Evolutionary conservation across 257 asterid genomes (phyloP), one percentile per base, ranked within the genome.

Genomic region (Plantago major): DNA sequence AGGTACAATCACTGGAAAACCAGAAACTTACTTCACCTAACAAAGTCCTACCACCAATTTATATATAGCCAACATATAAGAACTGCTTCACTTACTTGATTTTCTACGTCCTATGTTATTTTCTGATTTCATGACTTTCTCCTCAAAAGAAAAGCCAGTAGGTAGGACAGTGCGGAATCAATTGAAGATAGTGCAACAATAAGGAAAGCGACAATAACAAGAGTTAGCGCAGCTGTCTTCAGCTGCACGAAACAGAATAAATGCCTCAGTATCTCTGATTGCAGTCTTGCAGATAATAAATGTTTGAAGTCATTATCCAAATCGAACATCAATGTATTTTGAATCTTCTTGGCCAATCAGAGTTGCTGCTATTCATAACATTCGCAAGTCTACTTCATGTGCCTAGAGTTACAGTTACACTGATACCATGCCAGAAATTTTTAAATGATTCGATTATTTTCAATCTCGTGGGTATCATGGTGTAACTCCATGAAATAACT

Each of bases 161-260:
- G 53, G 67, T 65, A 91, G 46, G 91, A 84, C 58, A 91, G 68
- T 15, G 88, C 88, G 14, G 98, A 86, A 67, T 91, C 98, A 13
- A 91, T 89, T 0, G 96, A 78, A 11, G 90, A 66, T 58, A 91
- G 81, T 51, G 92, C 88, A 62, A 91, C 73, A 42, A 91, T 82
- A 16, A 91, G 88, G 80, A 84, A 30, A 12, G 85, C 98, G 57
- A 88, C 96, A 2, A 88, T 91, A 66, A 78, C 78, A 17, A 91
- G 98, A 47, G 96, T 89, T 74, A 91, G 73, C 30, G 77, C 76
- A n/a, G 98, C 95, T 1, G 95, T 91, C 81, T 86, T 88, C 74
- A 91, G 81, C 98, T 91, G 95, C 81, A 69, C 16, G 69, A 28
- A 68, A 67, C 56, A 67, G 4, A 69, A 61, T 43, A 61, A 65